Percentiles rank a stretch among this genome's conserved stretches.
Conservation (phyloP, 2,329 filamentous ascomycete species). For the Xylaria sp. region DNA sequence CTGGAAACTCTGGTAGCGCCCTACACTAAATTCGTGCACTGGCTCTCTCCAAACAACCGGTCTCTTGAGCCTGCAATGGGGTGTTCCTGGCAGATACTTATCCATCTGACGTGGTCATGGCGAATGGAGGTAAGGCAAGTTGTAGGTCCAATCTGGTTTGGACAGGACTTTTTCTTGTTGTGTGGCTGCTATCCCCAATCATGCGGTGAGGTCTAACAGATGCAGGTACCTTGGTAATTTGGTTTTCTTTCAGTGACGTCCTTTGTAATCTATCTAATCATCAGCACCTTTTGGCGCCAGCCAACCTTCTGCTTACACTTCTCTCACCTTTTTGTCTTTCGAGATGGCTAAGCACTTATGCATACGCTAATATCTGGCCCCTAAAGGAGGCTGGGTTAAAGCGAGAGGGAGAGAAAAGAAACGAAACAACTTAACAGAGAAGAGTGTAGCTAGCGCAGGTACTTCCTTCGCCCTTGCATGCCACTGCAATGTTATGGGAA, state of each 20-base stretch:
- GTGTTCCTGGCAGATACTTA: not conserved
- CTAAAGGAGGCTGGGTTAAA: constrained; percentile 13
- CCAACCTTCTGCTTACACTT: not conserved
- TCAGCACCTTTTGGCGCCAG: not conserved
- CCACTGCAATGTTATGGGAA: constrained; percentile 1
- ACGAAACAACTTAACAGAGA: not conserved
- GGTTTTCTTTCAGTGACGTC: not conserved
- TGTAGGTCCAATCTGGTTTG: not conserved
- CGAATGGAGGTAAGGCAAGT: not conserved
- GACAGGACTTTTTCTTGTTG: not conserved
- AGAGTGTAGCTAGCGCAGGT: not conserved
- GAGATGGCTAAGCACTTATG: not conserved
- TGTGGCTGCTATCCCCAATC: not conserved
- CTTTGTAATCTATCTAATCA: not conserved
- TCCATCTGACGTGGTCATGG: not conserved
- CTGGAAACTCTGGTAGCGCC: constrained; percentile 4
- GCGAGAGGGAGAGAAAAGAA: not conserved
- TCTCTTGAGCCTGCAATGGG: not conserved
- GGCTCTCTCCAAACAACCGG: not conserved
- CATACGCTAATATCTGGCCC: not conserved
- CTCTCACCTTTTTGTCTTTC: not conserved
- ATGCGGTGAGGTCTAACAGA: constrained; percentile 1
- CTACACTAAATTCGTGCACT: constrained; percentile 3
- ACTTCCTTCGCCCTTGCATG: not conserved
- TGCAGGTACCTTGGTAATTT: not conserved